Evolutionary conservation across 208 protist species (phyloP).

Genomic region (Acanthamoeba royreba): DNA sequence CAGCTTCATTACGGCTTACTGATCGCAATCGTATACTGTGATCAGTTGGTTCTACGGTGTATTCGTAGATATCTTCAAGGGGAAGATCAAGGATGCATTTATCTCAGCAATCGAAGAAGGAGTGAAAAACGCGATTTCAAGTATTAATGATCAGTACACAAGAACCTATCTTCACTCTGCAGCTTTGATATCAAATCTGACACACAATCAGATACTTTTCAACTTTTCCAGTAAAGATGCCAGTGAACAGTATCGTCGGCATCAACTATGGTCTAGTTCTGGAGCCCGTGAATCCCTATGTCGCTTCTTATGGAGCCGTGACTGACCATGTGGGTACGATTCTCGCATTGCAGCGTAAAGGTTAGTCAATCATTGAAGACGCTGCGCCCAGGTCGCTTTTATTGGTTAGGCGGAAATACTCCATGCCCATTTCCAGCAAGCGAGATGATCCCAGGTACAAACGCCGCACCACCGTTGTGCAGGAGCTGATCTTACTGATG

Average conservation of each 20-base stretch:
- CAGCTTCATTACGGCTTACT: neutral
- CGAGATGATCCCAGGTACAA: slow-evolving; percentile 29
- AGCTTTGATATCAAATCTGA: neutral
- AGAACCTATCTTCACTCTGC: neutral
- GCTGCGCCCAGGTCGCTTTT: neutral
- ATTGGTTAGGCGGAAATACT: neutral
- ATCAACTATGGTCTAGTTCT: slow-evolving; percentile 1
- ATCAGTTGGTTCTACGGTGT: slow-evolving; percentile 31
- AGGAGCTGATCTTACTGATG: neutral
- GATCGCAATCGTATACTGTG: neutral
- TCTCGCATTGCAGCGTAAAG: neutral
- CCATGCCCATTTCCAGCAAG: neutral
- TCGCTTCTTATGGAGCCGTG: neutral
- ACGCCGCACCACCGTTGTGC: neutral
- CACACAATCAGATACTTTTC: neutral
- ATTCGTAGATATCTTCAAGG: slow-evolving; percentile 37
- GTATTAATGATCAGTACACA: neutral
- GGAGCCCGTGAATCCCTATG: slow-evolving; percentile 28
- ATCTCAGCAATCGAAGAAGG: neutral
- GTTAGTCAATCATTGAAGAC: neutral
- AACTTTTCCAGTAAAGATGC: neutral
- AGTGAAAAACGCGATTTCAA: neutral
- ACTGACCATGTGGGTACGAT: neutral
- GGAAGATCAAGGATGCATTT: slow-evolving; percentile 3
- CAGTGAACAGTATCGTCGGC: slow-evolving; percentile 1